A percentile compares a stretch with the other conserved stretches of the same genome.
Evolutionary conservation across 23 red algal genomes (phyloP).

Genomic region (Pyropia yezoensis): DNA sequence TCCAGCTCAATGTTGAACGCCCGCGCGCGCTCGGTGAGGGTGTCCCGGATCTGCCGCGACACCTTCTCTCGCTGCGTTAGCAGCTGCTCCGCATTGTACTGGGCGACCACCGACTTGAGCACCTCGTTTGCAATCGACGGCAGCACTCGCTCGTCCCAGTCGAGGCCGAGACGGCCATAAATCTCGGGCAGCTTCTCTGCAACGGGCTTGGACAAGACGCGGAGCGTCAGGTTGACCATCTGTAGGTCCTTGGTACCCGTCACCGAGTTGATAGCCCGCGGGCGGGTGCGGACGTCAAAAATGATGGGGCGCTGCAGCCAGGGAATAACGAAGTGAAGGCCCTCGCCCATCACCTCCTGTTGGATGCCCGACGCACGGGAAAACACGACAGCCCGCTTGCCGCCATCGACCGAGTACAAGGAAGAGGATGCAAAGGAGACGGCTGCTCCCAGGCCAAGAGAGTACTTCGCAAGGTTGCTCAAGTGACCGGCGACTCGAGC

Average conservation of each 20-base stretch:
- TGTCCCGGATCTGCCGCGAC: constrained; percentile 70
- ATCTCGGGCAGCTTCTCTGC: constrained; percentile 78
- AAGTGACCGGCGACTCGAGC: too few species aligned
- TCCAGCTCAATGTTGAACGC: constrained; percentile 96
- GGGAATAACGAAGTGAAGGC: constrained; percentile 89
- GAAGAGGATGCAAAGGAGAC: constrained; percentile 25
- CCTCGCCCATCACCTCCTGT: constrained; percentile 59
- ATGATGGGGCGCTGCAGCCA: constrained; percentile 89
- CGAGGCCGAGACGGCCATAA: constrained; percentile 61
- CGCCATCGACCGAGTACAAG: constrained; percentile 70
- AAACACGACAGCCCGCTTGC: constrained; percentile 96
- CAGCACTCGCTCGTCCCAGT: constrained; percentile 96
- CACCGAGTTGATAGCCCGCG: constrained; percentile 77
- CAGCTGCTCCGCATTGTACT: constrained; percentile 97
- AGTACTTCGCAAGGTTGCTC: constrained; percentile 38
- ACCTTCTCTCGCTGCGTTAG: constrained; percentile 94
- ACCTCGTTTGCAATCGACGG: constrained; percentile 98
- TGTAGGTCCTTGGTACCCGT: constrained; percentile 97
- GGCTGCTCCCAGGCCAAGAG: constrained; percentile 42
- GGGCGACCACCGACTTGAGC: constrained; percentile 90
- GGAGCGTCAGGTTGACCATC: constrained; percentile 97
- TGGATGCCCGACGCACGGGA: constrained; percentile 71
- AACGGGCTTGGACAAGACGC: constrained; percentile 86
- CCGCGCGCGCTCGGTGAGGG: constrained; percentile 59
- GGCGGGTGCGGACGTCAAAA: constrained; percentile 87